phyloP scores from a whole-genome alignment of 805 yeast species.

The Wickerhamia fluorescens region DNA sequence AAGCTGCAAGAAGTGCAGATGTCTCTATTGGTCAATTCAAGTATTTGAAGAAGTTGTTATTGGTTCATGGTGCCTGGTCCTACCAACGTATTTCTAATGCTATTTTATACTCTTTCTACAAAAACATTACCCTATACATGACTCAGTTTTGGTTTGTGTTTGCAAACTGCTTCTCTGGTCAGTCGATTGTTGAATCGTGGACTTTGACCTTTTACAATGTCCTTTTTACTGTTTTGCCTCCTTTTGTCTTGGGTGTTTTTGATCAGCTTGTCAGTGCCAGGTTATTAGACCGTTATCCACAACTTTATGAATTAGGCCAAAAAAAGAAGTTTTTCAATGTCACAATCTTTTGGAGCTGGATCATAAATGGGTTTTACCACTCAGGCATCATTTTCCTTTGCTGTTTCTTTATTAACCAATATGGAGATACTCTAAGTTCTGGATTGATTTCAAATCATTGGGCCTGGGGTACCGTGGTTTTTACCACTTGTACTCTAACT shows the following conservation, averaged over 20 bases:
- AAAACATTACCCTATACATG: constrained; percentile 92
- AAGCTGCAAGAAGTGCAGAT: constrained; percentile 97
- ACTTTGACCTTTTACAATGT: constrained; percentile 94
- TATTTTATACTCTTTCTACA: constrained; percentile 89
- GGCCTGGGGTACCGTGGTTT: constrained; percentile 91
- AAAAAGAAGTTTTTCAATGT: constrained; percentile 84
- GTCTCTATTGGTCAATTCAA: constrained; percentile 94
- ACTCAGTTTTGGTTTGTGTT: constrained; percentile 98
- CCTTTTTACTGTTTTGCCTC: constrained; percentile 89
- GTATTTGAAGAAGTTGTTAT: constrained; percentile 68
- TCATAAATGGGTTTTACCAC: constrained; percentile 89
- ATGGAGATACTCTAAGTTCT: constrained; percentile 55
- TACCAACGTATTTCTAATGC: constrained; percentile 92
- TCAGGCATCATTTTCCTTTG: constrained; percentile 79
- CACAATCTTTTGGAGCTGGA: constrained; percentile 95
- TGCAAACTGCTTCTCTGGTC: constrained; percentile 88
- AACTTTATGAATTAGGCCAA: constrained; percentile 86
- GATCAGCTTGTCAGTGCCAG: constrained; percentile 94
- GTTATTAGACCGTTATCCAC: constrained; percentile 85
- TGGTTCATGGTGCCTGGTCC: constrained; percentile 98
- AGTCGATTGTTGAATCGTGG: constrained; percentile 96
- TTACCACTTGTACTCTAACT: constrained; percentile 79
- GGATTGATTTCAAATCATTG: constrained; percentile 83
- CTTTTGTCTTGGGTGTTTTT: constrained; percentile 91
- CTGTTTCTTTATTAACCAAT: constrained; percentile 57